These are phyloP conservation scores for Lecanicillium sp. DNA, from an alignment of 2,329 filamentous ascomycete genomes.

Conservation along the genomic window DNA sequence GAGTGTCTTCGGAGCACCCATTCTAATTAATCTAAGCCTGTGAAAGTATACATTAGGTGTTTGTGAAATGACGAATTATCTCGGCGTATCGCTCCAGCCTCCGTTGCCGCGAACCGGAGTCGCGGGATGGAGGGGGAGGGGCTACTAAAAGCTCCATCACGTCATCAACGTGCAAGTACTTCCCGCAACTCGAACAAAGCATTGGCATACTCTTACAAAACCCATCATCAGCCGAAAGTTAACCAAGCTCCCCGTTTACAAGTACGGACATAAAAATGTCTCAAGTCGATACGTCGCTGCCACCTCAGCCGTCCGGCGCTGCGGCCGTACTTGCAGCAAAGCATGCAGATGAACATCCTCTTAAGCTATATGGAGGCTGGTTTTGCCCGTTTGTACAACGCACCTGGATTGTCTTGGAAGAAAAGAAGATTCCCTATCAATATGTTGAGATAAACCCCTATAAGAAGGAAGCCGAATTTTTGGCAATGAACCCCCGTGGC, in stretches of 20 bases:
- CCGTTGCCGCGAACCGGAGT: no score
- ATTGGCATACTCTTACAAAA: no score
- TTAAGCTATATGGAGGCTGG: constrained; percentile 67
- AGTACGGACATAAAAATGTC: constrained; percentile 23
- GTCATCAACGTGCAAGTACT: no score
- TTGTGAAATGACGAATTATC: no score
- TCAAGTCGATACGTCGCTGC: constrained; percentile 39
- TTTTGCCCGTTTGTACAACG: constrained; percentile 67
- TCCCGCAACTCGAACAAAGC: no score
- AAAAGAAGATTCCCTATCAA: constrained; percentile 66
- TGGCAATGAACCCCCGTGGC: constrained; percentile 66
- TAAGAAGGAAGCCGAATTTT: constrained; percentile 58
- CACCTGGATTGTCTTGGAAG: constrained; percentile 62
- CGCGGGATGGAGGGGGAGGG: no score
- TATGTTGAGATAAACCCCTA: constrained; percentile 75
- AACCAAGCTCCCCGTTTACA: neutral
- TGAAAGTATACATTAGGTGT: no score
- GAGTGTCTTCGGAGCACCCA: no score
- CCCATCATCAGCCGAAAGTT: no score
- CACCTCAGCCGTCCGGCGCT: constrained; percentile 36
- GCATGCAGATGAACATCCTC: constrained; percentile 37
- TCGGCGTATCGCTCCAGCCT: no score
- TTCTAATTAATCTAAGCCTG: no score
- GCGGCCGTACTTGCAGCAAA: constrained; percentile 37
- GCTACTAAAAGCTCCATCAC: no score